Evolutionary conservation across 2,329 filamentous ascomycete species (phyloP).

Genomic region (Cucurbitaria berberidis): DNA sequence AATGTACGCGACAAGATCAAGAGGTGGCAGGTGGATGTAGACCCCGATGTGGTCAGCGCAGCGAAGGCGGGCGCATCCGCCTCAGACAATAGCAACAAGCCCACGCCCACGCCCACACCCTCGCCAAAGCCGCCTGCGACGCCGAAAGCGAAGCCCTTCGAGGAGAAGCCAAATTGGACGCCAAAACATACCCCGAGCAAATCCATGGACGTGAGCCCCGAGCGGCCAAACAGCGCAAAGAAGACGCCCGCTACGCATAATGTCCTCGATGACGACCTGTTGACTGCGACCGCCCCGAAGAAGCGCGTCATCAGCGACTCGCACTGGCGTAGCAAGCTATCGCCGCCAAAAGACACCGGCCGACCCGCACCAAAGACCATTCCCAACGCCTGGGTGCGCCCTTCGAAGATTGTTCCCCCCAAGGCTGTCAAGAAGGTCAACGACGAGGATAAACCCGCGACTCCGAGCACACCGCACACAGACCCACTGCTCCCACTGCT

Average conservation of each 20-base stretch:
- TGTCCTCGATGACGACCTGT: slow-evolving; percentile 53
- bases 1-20: slow-evolving; percentile 76
- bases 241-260: slow-evolving; percentile 42
- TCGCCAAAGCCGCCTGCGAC: slow-evolving; percentile 29
- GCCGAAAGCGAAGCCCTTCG: slow-evolving; percentile 31
- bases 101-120: slow-evolving; percentile 16
- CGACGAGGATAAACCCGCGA: slow-evolving; percentile 12
- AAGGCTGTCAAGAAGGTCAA: slow-evolving; percentile 32
- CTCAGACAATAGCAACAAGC: slow-evolving; percentile 7
- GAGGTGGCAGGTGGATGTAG: slow-evolving; percentile 82
- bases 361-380: slow-evolving; percentile 44
- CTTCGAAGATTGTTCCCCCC: slow-evolving; percentile 42
- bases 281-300: slow-evolving; percentile 71
- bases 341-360: slow-evolving; percentile 41
- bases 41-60: slow-evolving; percentile 56
- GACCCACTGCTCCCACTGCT: slow-evolving; percentile 21
- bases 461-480: slow-evolving; percentile 19
- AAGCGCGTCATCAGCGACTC: slow-evolving; percentile 94
- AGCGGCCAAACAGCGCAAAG: slow-evolving; percentile 41
- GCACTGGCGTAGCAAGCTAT: slow-evolving; percentile 73
- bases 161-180: slow-evolving; percentile 38
- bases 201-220: slow-evolving; percentile 32
- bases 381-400: slow-evolving; percentile 49
- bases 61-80: slow-evolving; percentile 18
- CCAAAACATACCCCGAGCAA: slow-evolving; percentile 34